phyloP scores from a whole-genome alignment of 441 rosid species.

The Mallotus repandus region DNA sequence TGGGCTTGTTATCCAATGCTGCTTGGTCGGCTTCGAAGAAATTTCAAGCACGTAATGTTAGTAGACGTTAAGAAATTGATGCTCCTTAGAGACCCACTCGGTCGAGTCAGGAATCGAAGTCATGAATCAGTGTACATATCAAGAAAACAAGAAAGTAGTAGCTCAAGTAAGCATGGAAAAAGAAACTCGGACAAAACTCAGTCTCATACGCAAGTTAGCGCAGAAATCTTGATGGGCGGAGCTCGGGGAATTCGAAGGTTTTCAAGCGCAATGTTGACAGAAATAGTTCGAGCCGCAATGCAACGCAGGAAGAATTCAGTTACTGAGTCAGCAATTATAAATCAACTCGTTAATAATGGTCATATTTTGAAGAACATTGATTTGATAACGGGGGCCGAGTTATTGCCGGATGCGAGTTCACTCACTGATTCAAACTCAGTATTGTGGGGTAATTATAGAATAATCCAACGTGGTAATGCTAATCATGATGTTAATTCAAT shows the following conservation, averaged over 20 bases:
- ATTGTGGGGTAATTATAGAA: constrained; percentile 17
- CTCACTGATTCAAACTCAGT: constrained; percentile 38
- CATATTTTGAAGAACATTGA: constrained; percentile 48
- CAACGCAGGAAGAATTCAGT: constrained; percentile 53
- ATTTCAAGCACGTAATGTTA: constrained; percentile 73
- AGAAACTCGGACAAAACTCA: constrained; percentile 41
- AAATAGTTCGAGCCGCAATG: constrained; percentile 66
- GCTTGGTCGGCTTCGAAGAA: constrained; percentile 74
- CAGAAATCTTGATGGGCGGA: constrained; percentile 78
- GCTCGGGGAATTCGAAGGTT: constrained; percentile 64
- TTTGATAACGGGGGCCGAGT: constrained; percentile 42
- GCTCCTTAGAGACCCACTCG: constrained; percentile 66
- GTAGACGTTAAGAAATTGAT: constrained; percentile 52
- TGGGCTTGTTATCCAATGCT: constrained; percentile 96
- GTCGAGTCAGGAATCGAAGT: constrained; percentile 49
- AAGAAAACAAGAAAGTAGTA: constrained; percentile 27
- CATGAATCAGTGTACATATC: constrained; percentile 60
- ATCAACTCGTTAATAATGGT: constrained; percentile 59
- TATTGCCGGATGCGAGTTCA: constrained; percentile 52
- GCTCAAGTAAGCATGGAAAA: constrained; percentile 29
- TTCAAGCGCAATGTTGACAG: constrained; percentile 64
- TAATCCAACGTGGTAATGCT: constrained; percentile 46
- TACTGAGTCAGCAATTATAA: constrained; percentile 60
- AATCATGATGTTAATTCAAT: constrained; percentile 29
- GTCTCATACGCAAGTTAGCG: constrained; percentile 32